Evolutionary conservation across 257 asterid genomes (phyloP), one percentile per base, ranked within the genome.

Genomic region (Solanum virginianum): DNA sequence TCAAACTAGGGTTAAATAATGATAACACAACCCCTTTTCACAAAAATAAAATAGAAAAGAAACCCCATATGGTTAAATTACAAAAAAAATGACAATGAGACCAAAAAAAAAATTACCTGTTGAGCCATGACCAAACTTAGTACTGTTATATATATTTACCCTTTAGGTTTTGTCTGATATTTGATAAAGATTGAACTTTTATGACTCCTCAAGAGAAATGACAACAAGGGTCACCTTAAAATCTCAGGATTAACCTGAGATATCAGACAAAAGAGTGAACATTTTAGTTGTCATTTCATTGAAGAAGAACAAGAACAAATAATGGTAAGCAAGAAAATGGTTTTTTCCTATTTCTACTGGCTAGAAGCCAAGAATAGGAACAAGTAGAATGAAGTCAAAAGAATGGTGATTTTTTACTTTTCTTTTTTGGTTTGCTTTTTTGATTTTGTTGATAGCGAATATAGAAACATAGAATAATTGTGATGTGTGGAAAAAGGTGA

Each of bases 91-190:
- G 7, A 53, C 47, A 79, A 53, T 53, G 6, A 1, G 77, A 57
- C 65, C 36, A 32, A 82, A 80, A 83, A 62, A 49, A 55, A 83
- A 1, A 3, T 18, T 53, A 85, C 90, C 88, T 85, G 88, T 51
- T 85, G 83, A 79, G 89, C 88, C 88, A 85, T 85, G 83, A 15
- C 26, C 14, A 24, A 51, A 26, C 24, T 47, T n/a, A 85, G 74
- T 47, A 85, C 82, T 74, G 70, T 45, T 85, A 15, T 6, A 70
- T 70, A 36, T 69, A 29, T 62, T 62, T 12, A 74, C 81, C 65
- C 81, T 43, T 65, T 75, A 41, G 51, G 45, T 47, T 80, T 79
- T 63, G 82, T 75, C 77, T 65, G 72, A 84, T 47, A 24, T 70
- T 62, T 49, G n/a, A 65, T 29, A 80, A 66, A 80, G 57, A 55